phyloP scores from a whole-genome alignment of 176 grass and related monocot genomes.

The Raddia guianensis region DNA sequence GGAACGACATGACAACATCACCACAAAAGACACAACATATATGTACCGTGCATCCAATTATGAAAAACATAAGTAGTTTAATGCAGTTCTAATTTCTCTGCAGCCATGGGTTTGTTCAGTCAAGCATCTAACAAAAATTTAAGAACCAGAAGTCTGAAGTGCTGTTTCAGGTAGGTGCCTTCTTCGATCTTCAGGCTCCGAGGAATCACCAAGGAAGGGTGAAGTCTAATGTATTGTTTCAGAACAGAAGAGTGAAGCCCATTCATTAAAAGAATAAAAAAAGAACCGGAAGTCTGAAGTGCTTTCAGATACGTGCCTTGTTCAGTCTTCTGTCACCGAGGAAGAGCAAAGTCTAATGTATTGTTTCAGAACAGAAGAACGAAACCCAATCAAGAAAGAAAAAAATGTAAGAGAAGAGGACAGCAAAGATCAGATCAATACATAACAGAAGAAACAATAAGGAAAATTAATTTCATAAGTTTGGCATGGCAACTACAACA shows the following conservation, averaged over 20 bases:
- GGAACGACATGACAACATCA: background rate
- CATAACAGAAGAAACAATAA: background rate
- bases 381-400: slow-evolving; percentile 30
- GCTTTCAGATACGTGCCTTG: background rate
- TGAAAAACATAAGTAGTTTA: background rate
- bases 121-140: background rate
- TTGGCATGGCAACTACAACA: background rate
- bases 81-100: slow-evolving; percentile 6
- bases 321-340: slow-evolving; percentile 54
- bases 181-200: slow-evolving; percentile 29
- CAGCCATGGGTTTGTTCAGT: background rate
- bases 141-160: background rate
- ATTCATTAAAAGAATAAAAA: slow-evolving; percentile 34
- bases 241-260: slow-evolving; percentile 18
- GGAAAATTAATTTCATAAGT: background rate
- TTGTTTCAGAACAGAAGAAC: slow-evolving; percentile 31
- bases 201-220: slow-evolving; percentile 52
- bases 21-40: background rate
- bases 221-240: slow-evolving; percentile 47
- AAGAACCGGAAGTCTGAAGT: background rate
- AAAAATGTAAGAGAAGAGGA: background rate
- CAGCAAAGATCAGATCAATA: background rate
- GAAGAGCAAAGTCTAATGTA: slow-evolving; percentile 56
- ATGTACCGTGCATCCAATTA: background rate
- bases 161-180: background rate